Base-by-base conservation (phyloP, 1,284 basidiomycete species). In the Pyrrhoderma lamaoense region DNA sequence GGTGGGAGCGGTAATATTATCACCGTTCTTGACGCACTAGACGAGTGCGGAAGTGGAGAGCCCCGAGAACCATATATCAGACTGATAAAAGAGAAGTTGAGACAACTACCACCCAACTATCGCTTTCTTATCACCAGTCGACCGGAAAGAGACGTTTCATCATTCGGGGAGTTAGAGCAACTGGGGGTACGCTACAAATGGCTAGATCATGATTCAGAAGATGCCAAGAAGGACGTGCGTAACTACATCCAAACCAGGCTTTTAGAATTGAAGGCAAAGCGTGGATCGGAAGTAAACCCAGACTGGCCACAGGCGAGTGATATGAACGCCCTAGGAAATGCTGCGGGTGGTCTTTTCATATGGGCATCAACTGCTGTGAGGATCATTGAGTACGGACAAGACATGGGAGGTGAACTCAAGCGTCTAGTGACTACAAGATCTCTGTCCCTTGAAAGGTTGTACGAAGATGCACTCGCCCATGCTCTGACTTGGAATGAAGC, bases 321-420 rank as follows among this genome's bases (percentile, higher is more conserved):
- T 13, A 42, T 62, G 8, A 53, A 58, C 7, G 36, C 23, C 35
- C 54, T 64, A 19, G 59, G 59, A 11, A 38, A 57, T 23, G 62
- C 56, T 18, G 55, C 62, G 1, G 49, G 52, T n/a, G 60, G 61
- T 2, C 47, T 65, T 9, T 64, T 64, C 44, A 64, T 64, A 19
- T 65, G 63, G 45, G 60, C 63, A 4, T 53, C 58, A 16, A 65
- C 62, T 1, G 62, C 65, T 22, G 52, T 65, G 43, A 64, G 60
- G 18, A n/a, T n/a, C n/a, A n/a, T n/a, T n/a, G n/a, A n/a, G n/a
- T n/a, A n/a, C n/a, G n/a, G n/a, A n/a, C n/a, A n/a, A n/a, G n/a
- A n/a, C n/a, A n/a, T n/a, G n/a, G n/a, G n/a, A n/a, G n/a, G n/a
- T n/a, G n/a, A n/a, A n/a, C n/a, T n/a, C n/a, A n/a, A n/a, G n/a